These are phyloP conservation scores for Termitomyces sp. DNA, from an alignment of 768 basidiomycete genomes.

Conservation along the genomic window DNA sequence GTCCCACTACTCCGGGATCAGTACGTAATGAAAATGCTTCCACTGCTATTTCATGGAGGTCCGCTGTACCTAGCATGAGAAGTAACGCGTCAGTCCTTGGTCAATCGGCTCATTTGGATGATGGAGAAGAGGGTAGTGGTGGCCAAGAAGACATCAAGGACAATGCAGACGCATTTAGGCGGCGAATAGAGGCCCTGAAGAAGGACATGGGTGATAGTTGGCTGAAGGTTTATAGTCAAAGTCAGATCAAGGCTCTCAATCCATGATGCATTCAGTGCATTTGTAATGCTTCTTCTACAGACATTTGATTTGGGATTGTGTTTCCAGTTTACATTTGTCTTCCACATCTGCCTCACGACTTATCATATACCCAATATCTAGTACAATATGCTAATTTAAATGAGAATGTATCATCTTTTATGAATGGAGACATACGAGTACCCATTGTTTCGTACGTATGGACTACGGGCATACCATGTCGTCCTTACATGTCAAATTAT, in stretches of 20 bases:
- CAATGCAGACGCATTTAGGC: slow-evolving; percentile 70
- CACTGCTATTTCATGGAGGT: slow-evolving; percentile 35
- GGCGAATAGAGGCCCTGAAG: slow-evolving; percentile 76
- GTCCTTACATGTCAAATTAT: background rate
- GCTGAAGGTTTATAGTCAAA: slow-evolving; percentile 82
- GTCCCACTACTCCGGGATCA: slow-evolving; percentile 8
- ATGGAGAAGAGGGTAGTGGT: slow-evolving; percentile 22
- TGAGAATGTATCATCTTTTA: background rate
- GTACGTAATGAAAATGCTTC: slow-evolving; percentile 20
- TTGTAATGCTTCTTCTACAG: background rate
- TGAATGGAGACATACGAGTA: background rate
- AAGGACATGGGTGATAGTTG: slow-evolving; percentile 89
- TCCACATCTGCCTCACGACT: background rate
- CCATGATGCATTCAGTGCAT: slow-evolving; percentile 5
- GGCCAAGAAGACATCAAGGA: slow-evolving; percentile 31
- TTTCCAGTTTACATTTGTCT: background rate
- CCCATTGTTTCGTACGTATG: background rate
- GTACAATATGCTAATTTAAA: slow-evolving; percentile 1
- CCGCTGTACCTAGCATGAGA: slow-evolving; percentile 46
- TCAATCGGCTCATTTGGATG: slow-evolving; percentile 28
- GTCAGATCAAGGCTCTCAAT: slow-evolving; percentile 24
- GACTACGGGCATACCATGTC: background rate
- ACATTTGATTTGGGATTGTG: background rate
- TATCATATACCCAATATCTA: background rate
- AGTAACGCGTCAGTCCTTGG: slow-evolving; percentile 66